Evolutionary conservation across 1,284 basidiomycete species (phyloP).

Genomic region (Cyathus olla): DNA sequence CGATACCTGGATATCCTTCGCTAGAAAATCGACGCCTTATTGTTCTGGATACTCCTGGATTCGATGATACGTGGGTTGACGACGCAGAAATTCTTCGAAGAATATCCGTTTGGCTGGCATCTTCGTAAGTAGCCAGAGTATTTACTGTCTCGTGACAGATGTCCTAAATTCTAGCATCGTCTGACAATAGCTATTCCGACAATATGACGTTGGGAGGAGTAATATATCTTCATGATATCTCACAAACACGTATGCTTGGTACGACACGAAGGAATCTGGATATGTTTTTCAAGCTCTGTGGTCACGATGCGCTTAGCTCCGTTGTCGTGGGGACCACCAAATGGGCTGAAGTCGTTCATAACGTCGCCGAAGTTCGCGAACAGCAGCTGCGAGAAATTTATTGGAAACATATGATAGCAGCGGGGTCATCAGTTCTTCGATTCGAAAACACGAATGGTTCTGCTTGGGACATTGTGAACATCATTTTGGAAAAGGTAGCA

Average conservation of each 20-base stretch:
- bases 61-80: constrained; percentile 4
- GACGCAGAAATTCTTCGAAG: constrained; percentile 10
- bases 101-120: constrained; percentile 14
- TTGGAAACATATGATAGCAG: constrained; percentile 26
- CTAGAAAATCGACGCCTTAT: constrained; percentile 14
- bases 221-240: constrained; percentile 18
- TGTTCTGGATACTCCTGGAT: constrained; percentile 17
- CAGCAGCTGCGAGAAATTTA: constrained; percentile 18
- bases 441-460: constrained; percentile 16
- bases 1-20: not conserved
- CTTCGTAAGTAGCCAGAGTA: constrained; percentile 7
- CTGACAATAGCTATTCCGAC: constrained; percentile 17
- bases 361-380: constrained; percentile 20
- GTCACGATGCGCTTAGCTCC: constrained; percentile 20
- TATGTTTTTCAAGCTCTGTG: constrained; percentile 31
- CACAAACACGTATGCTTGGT: constrained; percentile 28
- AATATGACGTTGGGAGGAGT: constrained; percentile 26
- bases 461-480: constrained; percentile 13
- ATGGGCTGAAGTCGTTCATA: constrained; percentile 21
- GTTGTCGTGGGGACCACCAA: constrained; percentile 32
- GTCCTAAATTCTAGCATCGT: too few relatives aligned
- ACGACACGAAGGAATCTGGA: constrained; percentile 29
- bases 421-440: constrained; percentile 15
- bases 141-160: not conserved
- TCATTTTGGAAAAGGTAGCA: not conserved